Percentiles rank a stretch among this genome's conserved stretches.
These are phyloP conservation scores for Uronychia setigera DNA, from an alignment of 73 alveolate species.

Conservation along the genomic window DNA sequence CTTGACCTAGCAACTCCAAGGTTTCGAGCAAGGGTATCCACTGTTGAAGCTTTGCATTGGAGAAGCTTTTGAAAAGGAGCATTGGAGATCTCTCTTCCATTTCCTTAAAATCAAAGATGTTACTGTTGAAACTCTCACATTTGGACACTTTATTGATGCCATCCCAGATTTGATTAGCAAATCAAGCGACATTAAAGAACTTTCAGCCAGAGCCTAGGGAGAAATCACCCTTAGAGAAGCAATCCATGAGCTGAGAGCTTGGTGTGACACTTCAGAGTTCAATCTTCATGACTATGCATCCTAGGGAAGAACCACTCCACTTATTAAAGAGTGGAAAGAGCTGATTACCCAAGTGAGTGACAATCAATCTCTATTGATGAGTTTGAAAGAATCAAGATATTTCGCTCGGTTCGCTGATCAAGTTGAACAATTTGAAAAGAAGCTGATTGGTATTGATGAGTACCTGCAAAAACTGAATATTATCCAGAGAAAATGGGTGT, in stretches of 20 bases:
- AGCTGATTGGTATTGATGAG: slow-evolving; percentile 95
- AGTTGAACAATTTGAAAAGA: slow-evolving; percentile 94
- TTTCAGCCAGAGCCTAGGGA: slow-evolving; percentile 99
- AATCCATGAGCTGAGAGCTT: slow-evolving; percentile 92
- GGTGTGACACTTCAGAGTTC: slow-evolving; percentile 89
- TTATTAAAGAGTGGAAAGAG: slow-evolving; percentile 99
- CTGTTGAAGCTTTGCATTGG: slow-evolving; percentile 96
- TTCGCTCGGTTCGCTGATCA: slow-evolving; percentile 95
- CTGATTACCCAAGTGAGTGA: slow-evolving; percentile 98
- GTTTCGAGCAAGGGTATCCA: slow-evolving; percentile 89
- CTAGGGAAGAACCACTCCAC: slow-evolving; percentile 94
- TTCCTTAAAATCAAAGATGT: slow-evolving; percentile 94
- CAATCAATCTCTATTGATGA: slow-evolving; percentile 94
- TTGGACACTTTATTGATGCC: slow-evolving; percentile 85
- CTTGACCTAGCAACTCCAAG: slow-evolving; percentile 85
- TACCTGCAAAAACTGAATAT: slow-evolving; percentile 84
- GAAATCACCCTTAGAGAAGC: slow-evolving; percentile 98
- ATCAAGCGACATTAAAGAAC: slow-evolving; percentile 95
- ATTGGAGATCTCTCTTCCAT: slow-evolving; percentile 98
- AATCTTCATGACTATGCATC: slow-evolving; percentile 66
- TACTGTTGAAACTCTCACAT: slow-evolving; percentile 95
- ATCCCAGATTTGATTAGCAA: slow-evolving; percentile 77
- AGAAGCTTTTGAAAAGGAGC: slow-evolving; percentile 99
- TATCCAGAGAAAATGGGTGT: slow-evolving; percentile 99
- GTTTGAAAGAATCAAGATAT: slow-evolving; percentile 97